These are phyloP conservation scores for Nicotiana tabacum DNA, from an alignment of 257 asterid genomes.

Conservation along the genomic window DNA sequence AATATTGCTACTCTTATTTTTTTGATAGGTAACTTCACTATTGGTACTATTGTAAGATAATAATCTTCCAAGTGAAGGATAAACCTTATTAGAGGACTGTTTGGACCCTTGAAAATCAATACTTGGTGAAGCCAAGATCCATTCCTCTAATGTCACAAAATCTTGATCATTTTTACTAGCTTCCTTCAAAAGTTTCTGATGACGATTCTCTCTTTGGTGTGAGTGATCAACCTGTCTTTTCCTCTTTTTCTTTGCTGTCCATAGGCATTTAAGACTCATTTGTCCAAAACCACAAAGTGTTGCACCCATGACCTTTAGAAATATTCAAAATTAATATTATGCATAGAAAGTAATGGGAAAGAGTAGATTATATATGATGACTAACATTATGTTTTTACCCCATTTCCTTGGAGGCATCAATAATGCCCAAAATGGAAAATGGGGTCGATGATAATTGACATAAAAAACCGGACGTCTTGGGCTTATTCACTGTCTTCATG, in stretches of 20 bases:
- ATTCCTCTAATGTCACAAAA: slow-evolving; percentile 35
- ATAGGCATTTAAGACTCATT: slow-evolving; percentile 22
- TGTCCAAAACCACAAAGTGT: slow-evolving; percentile 29
- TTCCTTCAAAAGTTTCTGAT: slow-evolving; percentile 2
- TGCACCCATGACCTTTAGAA: slow-evolving; percentile 24
- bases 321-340: not conserved
- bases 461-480: not conserved
- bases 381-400: not conserved
- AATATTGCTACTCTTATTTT: not conserved
- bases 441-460: not conserved
- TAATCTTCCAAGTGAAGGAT: slow-evolving; percentile 34
- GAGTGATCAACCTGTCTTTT: slow-evolving; percentile 3
- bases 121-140: slow-evolving; percentile 40
- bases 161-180: not conserved
- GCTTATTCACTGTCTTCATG: not conserved
- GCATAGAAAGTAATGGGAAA: not conserved
- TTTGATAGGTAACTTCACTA: not conserved
- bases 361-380: not conserved
- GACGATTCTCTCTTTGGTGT: slow-evolving; percentile 16
- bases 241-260: slow-evolving; percentile 14
- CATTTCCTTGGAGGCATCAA: not conserved
- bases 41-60: not conserved
- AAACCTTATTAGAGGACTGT: slow-evolving; percentile 28
- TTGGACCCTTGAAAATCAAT: slow-evolving; percentile 15
- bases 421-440: not conserved